Evolutionary conservation across 139 green algal species (phyloP), one percentile per base, ranked within the genome.

Genomic region (Pseudopediastrum boryanum): DNA sequence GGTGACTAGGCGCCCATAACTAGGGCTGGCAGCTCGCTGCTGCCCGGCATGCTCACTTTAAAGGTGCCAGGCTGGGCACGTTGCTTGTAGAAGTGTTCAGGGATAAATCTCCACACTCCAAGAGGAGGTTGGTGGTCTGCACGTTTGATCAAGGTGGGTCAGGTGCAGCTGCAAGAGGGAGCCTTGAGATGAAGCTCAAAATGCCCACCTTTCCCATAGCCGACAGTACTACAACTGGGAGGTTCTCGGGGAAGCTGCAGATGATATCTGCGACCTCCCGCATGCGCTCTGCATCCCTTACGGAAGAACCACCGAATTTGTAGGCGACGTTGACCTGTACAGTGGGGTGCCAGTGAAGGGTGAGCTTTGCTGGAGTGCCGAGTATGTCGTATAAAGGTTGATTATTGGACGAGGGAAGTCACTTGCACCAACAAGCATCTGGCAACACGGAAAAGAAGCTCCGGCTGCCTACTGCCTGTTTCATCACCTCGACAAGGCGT

Each of bases 291-390:
- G 96, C 94, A 69, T 90, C 88, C 5, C 94, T 92, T 16, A 99
- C 93, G 10, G 92, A 97, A 0, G 94, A 98, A 5, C 97, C 97
- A 1, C 97, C 97, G 88, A 99, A 99, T 86, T 99, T 99, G 88
- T 96, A 96, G 0, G 98, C 92, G 0, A 97, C 86, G 33, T 92
- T 90, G 27, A 92, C 73, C 89, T 93, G 83, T 3, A 27, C 33
- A 43, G 63, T 29, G 43, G n/a, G 25, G 27, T 5, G 41, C 25
- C 21, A 19, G 23, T 31, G 44, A 33, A 69, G 64, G 41, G 39
- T 10, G 23, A 23, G 41, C 35, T n/a, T n/a, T n/a, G n/a, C n/a
- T n/a, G n/a, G n/a, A n/a, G n/a, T n/a, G n/a, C n/a, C n/a, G n/a
- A n/a, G n/a, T n/a, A n/a, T n/a, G n/a, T n/a, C n/a, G n/a, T n/a